phyloP scores from a whole-genome alignment of 78 protist genomes.

The Dictyostelium purpureum region DNA sequence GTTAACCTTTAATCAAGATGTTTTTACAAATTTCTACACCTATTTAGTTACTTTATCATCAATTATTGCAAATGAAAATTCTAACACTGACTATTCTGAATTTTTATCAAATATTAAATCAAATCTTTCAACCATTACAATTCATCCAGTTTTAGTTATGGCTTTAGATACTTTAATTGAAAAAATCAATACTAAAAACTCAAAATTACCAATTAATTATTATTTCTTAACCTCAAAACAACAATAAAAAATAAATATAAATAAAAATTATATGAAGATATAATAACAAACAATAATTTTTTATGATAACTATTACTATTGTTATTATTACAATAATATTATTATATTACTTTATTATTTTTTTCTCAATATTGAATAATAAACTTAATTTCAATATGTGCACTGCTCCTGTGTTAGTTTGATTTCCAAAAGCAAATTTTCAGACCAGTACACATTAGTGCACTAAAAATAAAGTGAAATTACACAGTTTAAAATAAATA shows the following conservation, averaged over 20 bases:
- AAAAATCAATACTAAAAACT: neutral
- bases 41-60: neutral
- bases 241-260: neutral
- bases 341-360: too few relatives aligned
- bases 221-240: constrained; percentile 18
- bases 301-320: too few relatives aligned
- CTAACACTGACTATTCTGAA: neutral
- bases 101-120: neutral
- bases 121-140: neutral
- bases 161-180: neutral
- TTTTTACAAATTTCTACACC: constrained; percentile 26
- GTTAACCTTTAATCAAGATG: constrained; percentile 29
- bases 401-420: too few relatives aligned
- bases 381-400: too few relatives aligned
- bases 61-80: neutral
- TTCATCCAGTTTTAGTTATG: neutral
- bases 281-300: too few relatives aligned
- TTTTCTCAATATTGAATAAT: too few relatives aligned
- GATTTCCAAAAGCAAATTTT: too few relatives aligned
- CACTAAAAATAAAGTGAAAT: too few relatives aligned
- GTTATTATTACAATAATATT: too few relatives aligned
- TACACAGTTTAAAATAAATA: too few relatives aligned
- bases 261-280: too few relatives aligned
- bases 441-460: too few relatives aligned
- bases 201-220: neutral